These are phyloP conservation scores for Thalia dealbata DNA, from an alignment of 176 grass and related monocot genomes.

Conservation along the genomic window DNA sequence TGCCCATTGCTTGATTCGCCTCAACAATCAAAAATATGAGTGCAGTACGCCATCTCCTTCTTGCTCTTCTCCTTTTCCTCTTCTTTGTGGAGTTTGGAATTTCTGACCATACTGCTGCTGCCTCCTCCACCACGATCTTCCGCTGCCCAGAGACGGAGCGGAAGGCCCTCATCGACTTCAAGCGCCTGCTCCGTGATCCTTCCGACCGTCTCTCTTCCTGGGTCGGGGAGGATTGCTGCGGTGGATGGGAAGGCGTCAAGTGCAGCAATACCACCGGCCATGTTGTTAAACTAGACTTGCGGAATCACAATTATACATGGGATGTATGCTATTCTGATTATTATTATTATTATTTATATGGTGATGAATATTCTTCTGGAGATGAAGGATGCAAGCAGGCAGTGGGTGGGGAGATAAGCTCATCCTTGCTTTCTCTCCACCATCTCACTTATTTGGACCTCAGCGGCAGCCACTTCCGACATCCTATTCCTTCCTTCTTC, in stretches of 20 bases:
- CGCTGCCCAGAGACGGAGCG: background rate
- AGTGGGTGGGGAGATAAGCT: background rate
- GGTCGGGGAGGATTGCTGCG: background rate
- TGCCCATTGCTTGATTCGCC: no score
- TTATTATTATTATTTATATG: no score
- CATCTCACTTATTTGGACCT: background rate
- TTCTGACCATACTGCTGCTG: background rate
- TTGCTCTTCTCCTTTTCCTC: background rate
- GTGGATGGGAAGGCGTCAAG: background rate
- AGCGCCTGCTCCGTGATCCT: background rate
- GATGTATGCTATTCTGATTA: no score
- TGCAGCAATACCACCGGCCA: background rate
- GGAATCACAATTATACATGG: background rate
- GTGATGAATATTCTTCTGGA: no score
- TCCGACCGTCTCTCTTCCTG: background rate
- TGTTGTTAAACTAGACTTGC: background rate
- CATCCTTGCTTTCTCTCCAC: background rate
- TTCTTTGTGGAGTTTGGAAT: background rate
- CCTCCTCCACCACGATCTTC: background rate
- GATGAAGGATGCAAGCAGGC: background rate
- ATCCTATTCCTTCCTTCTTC: background rate
- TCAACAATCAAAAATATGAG: no score
- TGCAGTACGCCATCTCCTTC: background rate
- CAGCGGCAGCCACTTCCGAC: background rate
- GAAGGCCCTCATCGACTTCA: background rate